Evolutionary conservation across 1,284 basidiomycete genomes (phyloP).

Genomic region (Trichosporon asahii): DNA sequence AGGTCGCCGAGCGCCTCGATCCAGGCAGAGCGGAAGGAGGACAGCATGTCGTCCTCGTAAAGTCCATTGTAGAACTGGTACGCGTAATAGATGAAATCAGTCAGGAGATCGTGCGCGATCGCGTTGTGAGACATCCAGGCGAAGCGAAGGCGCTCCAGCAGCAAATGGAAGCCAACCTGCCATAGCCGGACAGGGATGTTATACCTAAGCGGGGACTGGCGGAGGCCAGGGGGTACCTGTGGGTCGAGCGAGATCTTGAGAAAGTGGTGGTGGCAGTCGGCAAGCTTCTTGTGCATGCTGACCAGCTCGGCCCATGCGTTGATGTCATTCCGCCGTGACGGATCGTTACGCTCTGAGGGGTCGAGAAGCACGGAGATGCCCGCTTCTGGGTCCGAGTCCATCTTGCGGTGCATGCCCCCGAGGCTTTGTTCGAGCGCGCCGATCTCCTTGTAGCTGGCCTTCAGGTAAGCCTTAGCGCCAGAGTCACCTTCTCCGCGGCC

Average conservation of each 20-base stretch:
- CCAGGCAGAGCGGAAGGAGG: constrained; percentile 75
- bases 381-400: constrained; percentile 47
- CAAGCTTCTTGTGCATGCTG: constrained; percentile 57
- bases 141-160: constrained; percentile 83
- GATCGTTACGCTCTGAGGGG: constrained; percentile 14
- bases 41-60: constrained; percentile 73
- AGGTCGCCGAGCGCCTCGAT: constrained; percentile 94
- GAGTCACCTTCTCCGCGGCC: constrained; percentile 48
- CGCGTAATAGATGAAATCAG: constrained; percentile 89
- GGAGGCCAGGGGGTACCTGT: constrained; percentile 77
- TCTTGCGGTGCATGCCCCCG: constrained; percentile 49
- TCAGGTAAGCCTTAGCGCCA: constrained; percentile 50
- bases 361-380: constrained; percentile 38
- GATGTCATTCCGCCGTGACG: constrained; percentile 32
- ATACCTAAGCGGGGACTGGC: constrained; percentile 85
- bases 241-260: constrained; percentile 81
- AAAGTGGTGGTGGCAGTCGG: constrained; percentile 82
- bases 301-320: constrained; percentile 50
- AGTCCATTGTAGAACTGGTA: constrained; percentile 91
- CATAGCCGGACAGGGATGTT: constrained; percentile 92
- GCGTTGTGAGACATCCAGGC: constrained; percentile 58
- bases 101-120: constrained; percentile 64
- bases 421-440: constrained; percentile 48
- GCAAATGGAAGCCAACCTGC: constrained; percentile 83
- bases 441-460: constrained; percentile 50